phyloP scores from a whole-genome alignment of 495 filamentous ascomycete genomes.

The Immersiella caudata region DNA sequence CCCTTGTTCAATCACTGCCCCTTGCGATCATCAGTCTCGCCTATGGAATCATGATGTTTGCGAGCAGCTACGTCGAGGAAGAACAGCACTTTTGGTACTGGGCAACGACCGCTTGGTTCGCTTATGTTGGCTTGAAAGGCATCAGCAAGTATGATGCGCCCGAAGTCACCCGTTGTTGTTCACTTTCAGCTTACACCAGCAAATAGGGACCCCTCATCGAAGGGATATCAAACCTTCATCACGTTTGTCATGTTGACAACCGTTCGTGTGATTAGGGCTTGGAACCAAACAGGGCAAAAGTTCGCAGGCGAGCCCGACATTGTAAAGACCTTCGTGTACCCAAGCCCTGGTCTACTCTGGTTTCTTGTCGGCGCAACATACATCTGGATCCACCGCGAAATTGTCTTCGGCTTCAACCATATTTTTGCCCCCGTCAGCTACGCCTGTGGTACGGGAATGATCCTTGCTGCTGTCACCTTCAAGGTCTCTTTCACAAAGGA shows the following conservation, averaged over 20 bases:
- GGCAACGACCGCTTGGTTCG: slow-evolving; percentile 76
- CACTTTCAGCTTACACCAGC: slow-evolving; percentile 13
- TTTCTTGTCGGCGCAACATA: slow-evolving; percentile 72
- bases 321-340: slow-evolving; percentile 64
- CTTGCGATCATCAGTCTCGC: slow-evolving; percentile 49
- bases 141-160: slow-evolving; percentile 25
- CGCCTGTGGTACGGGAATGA: slow-evolving; percentile 40
- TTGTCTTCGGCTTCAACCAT: slow-evolving; percentile 40
- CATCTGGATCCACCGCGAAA: slow-evolving; percentile 40
- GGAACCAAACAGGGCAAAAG: slow-evolving; percentile 98
- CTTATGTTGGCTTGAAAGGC: slow-evolving; percentile 62
- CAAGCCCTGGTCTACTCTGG: slow-evolving; percentile 71
- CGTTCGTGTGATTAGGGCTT: slow-evolving; percentile 69
- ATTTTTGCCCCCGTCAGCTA: slow-evolving; percentile 36
- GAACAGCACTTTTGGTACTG: slow-evolving; percentile 99
- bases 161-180: background rate
- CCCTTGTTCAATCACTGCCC: slow-evolving; percentile 25
- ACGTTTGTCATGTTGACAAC: slow-evolving; percentile 42
- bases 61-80: slow-evolving; percentile 95
- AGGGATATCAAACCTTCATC: slow-evolving; percentile 19
- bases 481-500: slow-evolving; percentile 79
- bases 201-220: slow-evolving; percentile 7
- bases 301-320: slow-evolving; percentile 87
- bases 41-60: slow-evolving; percentile 92
- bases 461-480: slow-evolving; percentile 70